phyloP scores from a whole-genome alignment of 116 monocot species.

The Thalassia testudinum region DNA sequence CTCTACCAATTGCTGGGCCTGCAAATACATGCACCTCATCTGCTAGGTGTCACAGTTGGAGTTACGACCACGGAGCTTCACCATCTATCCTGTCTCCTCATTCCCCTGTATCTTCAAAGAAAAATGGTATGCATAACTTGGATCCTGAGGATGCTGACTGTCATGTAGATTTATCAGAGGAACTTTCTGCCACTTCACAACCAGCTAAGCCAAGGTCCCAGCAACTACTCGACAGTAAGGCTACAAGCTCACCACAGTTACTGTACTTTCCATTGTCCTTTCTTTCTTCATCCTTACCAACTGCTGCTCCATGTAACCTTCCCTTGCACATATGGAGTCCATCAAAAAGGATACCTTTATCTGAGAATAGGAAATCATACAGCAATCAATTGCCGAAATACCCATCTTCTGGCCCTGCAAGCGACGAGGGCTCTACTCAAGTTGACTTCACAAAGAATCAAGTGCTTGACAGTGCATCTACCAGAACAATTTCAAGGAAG shows the following conservation, averaged over 20 bases:
- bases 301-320: constrained; percentile 18
- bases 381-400: constrained; percentile 16
- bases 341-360: constrained; percentile 14
- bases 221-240: constrained; percentile 10
- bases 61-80: constrained; percentile 23
- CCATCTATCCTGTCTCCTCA: constrained; percentile 19
- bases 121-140: constrained; percentile 10
- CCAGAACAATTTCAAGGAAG: constrained; percentile 7
- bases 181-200: constrained; percentile 4
- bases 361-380: constrained; percentile 6
- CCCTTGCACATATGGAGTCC: no score
- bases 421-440: constrained; percentile 6
- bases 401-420: constrained; percentile 16
- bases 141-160: constrained; percentile 6
- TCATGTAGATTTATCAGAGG: constrained; percentile 1
- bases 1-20: constrained; percentile 22
- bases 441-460: constrained; percentile 11
- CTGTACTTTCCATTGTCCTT: constrained; percentile 34
- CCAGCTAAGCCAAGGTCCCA: not conserved
- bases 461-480: constrained; percentile 7
- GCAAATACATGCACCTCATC: constrained; percentile 21
- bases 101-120: constrained; percentile 30
- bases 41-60: constrained; percentile 59
- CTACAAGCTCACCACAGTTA: constrained; percentile 25
- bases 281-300: constrained; percentile 26